Evolutionary conservation across 164 flowering plant species (phyloP), one percentile per base, ranked within the genome.

Genomic region (Annona squamosa): DNA sequence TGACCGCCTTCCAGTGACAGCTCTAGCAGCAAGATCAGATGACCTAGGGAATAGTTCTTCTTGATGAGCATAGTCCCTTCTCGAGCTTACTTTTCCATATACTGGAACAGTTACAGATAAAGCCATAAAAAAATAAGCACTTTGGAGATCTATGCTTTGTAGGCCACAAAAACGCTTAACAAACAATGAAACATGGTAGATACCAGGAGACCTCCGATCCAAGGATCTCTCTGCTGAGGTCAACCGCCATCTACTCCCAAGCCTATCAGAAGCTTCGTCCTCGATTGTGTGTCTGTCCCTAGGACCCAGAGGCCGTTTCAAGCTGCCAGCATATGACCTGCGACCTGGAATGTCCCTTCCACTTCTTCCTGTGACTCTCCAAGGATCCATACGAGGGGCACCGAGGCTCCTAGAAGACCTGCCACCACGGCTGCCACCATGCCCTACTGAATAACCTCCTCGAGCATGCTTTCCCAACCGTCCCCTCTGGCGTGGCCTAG

Each of bases 401-500:
- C 45, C 68, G 3, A 37, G 16, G 3, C 12, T n/a, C 94, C 94
- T 89, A 0, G 97, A 80, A 74, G 85, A 86, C 81, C 92, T 82
- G 4, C 48, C 74, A 72, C 81, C 74, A 56, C 85, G 83, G 41
- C 78, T 70, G 73, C 75, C 18, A 13, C 78, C 85, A 61, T 81
- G 86, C 0, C 82, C 85, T 80, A 77, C 48, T 7, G 85, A 71
- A 61, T 52, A 80, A 71, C 88, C 91, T 9, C 81, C 89, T 57
- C 85, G 91, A 43, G 82, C 13, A 57, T 10, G 72, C 69, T 84
- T 83, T 79, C 84, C 90, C 18, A 59, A 10, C 37, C 86, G 87
- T 61, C 92, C 89, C 75, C 89, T 87, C 70, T 90, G 94, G 76
- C 86, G 90, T 18, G 99, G 99, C 74, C 98, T 82, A 43, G 99